Percentiles rank a stretch among this genome's conserved stretches.
These are phyloP conservation scores for Auricularia auricula-judae DNA, from an alignment of 768 basidiomycete species.

Conservation along the genomic window DNA sequence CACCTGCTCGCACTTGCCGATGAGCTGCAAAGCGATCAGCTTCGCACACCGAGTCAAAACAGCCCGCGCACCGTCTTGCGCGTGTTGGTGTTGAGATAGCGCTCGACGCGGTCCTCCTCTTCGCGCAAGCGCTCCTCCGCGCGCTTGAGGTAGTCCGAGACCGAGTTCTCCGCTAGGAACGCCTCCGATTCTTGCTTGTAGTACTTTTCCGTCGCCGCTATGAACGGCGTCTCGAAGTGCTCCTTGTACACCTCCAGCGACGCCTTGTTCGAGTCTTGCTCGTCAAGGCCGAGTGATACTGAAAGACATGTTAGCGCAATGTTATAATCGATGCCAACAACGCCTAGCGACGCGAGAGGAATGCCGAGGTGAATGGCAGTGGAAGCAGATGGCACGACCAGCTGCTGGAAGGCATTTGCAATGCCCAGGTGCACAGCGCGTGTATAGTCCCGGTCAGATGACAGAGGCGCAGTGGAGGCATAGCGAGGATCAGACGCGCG, in stretches of 20 bases:
- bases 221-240: conserved; percentile 83
- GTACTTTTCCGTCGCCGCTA: conserved; percentile 79
- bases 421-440: too few relatives aligned
- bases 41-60: conserved; percentile 21
- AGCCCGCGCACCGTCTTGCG: conserved; percentile 44
- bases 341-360: background rate
- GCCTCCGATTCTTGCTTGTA: conserved; percentile 87
- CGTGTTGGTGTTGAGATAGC: conserved; percentile 84
- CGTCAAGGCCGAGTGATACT: conserved; percentile 88
- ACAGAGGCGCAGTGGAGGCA: too few relatives aligned
- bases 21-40: conserved; percentile 16
- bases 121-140: conserved; percentile 87
- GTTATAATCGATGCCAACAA: too few relatives aligned
- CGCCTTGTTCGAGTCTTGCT: conserved; percentile 81
- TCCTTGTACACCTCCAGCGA: conserved; percentile 90
- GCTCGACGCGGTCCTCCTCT: conserved; percentile 91
- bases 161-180: conserved; percentile 78
- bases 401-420: too few relatives aligned
- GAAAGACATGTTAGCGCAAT: background rate
- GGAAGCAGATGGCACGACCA: too few relatives aligned
- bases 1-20: conserved; percentile 67
- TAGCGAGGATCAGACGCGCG: too few relatives aligned
- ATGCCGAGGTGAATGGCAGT: background rate
- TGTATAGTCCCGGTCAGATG: too few relatives aligned
- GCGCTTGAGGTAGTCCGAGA: conserved; percentile 91